A percentile compares a stretch with the other conserved stretches of the same genome.
Evolutionary conservation across 2,329 filamentous ascomycete genomes (phyloP).

Genomic region (Hymenoscyphus albidus): DNA sequence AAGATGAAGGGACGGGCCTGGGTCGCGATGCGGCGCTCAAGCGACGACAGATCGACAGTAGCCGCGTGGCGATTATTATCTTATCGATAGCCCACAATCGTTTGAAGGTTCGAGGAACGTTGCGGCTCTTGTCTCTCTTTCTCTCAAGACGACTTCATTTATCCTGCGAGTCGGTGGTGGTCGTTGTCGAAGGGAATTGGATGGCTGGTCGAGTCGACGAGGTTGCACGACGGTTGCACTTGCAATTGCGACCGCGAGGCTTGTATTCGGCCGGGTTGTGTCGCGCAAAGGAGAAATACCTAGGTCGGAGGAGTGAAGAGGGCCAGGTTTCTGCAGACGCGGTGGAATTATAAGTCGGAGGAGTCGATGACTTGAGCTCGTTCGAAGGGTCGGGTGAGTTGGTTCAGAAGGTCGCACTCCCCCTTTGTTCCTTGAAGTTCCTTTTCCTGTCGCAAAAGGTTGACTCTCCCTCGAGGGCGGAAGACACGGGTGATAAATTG

Average conservation of each 20-base stretch:
- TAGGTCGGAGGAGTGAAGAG: constrained; percentile 2
- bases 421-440: background rate
- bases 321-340: background rate
- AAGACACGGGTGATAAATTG: background rate
- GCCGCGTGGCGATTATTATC: constrained; percentile 4
- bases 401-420: background rate
- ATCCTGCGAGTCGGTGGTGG: background rate
- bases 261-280: constrained; percentile 2
- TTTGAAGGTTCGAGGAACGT: constrained; percentile 11
- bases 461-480: background rate
- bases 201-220: constrained; percentile 3
- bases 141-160: constrained; percentile 17
- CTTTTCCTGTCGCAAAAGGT: background rate
- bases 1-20: constrained; percentile 5
- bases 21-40: background rate
- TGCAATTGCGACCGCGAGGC: constrained; percentile 11
- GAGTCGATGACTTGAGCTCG: background rate
- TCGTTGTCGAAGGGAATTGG: background rate
- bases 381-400: background rate
- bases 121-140: background rate
- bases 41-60: constrained; percentile 1
- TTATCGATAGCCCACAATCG: constrained; percentile 9
- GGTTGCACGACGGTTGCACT: constrained; percentile 7
- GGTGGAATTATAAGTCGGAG: background rate
- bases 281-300: constrained; percentile 4